A percentile compares a stretch with the other conserved stretches of the same genome.
These are phyloP conservation scores for Lathyrus aphaca DNA, from an alignment of 306 rosid species.

Conservation along the genomic window DNA sequence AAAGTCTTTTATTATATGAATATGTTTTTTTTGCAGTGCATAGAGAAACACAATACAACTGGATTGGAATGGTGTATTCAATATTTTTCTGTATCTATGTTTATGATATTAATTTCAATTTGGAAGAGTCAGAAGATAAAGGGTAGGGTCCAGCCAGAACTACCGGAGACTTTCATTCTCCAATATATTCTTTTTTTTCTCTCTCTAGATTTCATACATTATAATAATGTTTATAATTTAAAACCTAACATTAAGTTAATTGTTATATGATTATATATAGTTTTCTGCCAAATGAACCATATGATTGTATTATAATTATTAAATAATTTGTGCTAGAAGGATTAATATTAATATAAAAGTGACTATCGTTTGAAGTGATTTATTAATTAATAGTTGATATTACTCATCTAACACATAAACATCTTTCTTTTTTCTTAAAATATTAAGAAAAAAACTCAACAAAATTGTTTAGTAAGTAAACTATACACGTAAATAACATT, in stretches of 20 bases:
- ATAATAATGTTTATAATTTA: background rate
- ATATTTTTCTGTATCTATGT: conserved; percentile 10
- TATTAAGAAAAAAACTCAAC: no score
- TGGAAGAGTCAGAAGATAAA: conserved; percentile 57
- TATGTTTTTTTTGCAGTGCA: conserved; percentile 8
- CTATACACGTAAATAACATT: no score
- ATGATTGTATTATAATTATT: no score
- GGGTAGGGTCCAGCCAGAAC: conserved; percentile 51
- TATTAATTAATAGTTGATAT: no score
- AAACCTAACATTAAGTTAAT: background rate
- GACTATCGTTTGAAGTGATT: no score
- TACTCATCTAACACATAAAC: no score
- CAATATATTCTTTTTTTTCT: conserved; percentile 51
- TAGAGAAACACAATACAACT: conserved; percentile 43
- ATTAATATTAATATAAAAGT: no score
- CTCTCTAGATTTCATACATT: background rate
- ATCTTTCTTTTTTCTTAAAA: no score
- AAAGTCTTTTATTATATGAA: background rate
- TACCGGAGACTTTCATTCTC: conserved; percentile 76
- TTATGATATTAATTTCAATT: conserved; percentile 30
- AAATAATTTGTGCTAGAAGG: no score
- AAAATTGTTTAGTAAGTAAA: no score
- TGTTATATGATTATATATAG: background rate
- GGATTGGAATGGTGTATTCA: conserved; percentile 29
- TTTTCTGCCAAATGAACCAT: background rate